Base-by-base conservation (phyloP, 2,329 filamentous ascomycete species). In the Fusarium aywerte region DNA sequence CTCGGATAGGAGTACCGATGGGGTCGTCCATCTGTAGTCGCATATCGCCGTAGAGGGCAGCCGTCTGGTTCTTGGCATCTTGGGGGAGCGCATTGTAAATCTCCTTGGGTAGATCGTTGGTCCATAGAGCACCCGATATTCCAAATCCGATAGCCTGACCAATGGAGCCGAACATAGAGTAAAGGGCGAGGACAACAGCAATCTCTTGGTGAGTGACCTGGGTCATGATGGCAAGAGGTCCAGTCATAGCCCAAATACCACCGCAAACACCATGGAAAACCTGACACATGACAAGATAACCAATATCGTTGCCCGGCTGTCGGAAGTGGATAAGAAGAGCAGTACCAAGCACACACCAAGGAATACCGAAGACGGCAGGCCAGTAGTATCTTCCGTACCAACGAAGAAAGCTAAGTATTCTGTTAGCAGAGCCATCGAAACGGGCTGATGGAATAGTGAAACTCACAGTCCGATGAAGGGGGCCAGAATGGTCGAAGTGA, bases 31-130 rank as follows among this genome's bases (percentile, higher is more conserved):
- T 75, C 65, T 90, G 87, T 16, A 80, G 79, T 3, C 75, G 76
- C 38, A 90, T 72, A 67, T 84, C 82, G 6, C 82, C 81, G 58
- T 89, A 90, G 42, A 90, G 85, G 16, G 75, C 73, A 9, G 75
- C 77, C 3, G 82, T 74, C 54, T 84, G 80, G 39, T 66, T 69
- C 62, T 74, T 62, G 2, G 72, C 71, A 5, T 66, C 65, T 1
- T 58, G 73, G 3, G 88, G 88, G 0, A 90, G 80, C 60, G 85
- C 83, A 21, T 74, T 66, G 39, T 74, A 72, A 4, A 91, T 80
- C 16, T 84, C 84, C 20, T 77, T 77, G 4, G 70, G 72, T 23
- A 77, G 63, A 3, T 71, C 69, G 42, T 72, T 74, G 40, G 71
- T 74, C 76, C 76, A 77, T 10, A 77, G 72, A 20, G 73, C 72